Percentiles rank a stretch among this genome's conserved stretches.
Evolutionary conservation across 2,329 filamentous ascomycete species (phyloP).

Genomic region (Aureobasidium sp.): DNA sequence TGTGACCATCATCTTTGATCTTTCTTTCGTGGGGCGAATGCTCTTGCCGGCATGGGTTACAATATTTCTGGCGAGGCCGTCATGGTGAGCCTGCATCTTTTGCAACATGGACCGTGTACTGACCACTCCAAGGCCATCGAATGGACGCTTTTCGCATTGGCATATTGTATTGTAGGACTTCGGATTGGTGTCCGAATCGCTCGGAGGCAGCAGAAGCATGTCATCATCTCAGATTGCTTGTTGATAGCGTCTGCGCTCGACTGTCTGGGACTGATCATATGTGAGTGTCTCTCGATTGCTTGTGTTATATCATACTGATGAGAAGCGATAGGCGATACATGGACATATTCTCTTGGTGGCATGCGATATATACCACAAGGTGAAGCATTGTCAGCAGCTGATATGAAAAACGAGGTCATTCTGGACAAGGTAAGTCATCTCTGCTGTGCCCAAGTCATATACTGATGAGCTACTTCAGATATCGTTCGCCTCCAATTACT

Average conservation of each 20-base stretch:
- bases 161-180: neutral
- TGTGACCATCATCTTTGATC: neutral
- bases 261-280: neutral
- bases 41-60: neutral
- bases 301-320: neutral
- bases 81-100: neutral
- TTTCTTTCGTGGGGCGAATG: neutral
- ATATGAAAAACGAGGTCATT: neutral
- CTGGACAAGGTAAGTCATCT: neutral
- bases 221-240: neutral
- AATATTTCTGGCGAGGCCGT: conserved; percentile 17
- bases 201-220: neutral
- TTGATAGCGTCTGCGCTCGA: neutral
- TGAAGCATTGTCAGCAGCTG: neutral
- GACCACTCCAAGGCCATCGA: neutral
- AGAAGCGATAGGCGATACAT: neutral
- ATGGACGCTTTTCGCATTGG: neutral
- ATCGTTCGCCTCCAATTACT: conserved; percentile 2
- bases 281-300: neutral
- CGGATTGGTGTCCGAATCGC: neutral
- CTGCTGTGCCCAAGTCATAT: too few species aligned
- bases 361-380: neutral
- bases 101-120: neutral
- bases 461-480: neutral
- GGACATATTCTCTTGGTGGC: neutral